These are phyloP conservation scores for Saturnispora quitensis DNA, from an alignment of 805 yeast genomes.

Conservation along the genomic window DNA sequence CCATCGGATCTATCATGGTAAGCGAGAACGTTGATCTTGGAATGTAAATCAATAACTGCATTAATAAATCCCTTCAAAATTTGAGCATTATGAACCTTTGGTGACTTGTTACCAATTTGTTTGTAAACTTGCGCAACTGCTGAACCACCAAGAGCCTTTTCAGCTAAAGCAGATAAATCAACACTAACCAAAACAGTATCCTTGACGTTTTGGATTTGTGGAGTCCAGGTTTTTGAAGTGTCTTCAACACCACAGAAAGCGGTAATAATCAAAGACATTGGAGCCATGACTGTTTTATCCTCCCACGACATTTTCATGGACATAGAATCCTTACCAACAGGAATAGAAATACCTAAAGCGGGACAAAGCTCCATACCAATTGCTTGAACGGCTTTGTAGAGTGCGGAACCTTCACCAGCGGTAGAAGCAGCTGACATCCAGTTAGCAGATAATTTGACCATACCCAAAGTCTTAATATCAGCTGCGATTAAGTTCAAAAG, in stretches of 20 bases:
- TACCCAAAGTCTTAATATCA: slow-evolving; percentile 64
- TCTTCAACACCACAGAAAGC: slow-evolving; percentile 83
- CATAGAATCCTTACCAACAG: slow-evolving; percentile 99
- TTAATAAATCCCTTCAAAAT: slow-evolving; percentile 62
- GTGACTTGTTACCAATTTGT: slow-evolving; percentile 75
- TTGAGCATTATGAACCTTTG: slow-evolving; percentile 66
- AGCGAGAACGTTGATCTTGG: slow-evolving; percentile 56
- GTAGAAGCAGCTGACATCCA: slow-evolving; percentile 99
- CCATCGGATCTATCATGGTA: slow-evolving; percentile 98
- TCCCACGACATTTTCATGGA: slow-evolving; percentile 99
- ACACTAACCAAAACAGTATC: slow-evolving; percentile 66
- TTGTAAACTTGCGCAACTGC: slow-evolving; percentile 90
- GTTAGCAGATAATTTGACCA: slow-evolving; percentile 86
- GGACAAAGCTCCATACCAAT: slow-evolving; percentile 93
- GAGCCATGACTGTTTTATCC: slow-evolving; percentile 88
- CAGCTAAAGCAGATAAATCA: slow-evolving; percentile 53
- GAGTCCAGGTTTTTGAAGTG: slow-evolving; percentile 93
- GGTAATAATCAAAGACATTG: slow-evolving; percentile 81
- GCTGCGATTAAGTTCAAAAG: slow-evolving; percentile 84
- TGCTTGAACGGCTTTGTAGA: slow-evolving; percentile 96
- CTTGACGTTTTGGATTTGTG: slow-evolving; percentile 47
- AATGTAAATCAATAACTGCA: slow-evolving; percentile 65
- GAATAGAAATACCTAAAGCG: slow-evolving; percentile 80
- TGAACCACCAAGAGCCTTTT: slow-evolving; percentile 77
- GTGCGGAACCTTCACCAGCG: slow-evolving; percentile 88